A percentile compares a stretch with the other conserved stretches of the same genome.
phyloP scores from a whole-genome alignment of 176 grass and related monocot species.

The Puccinellia tenuiflora region DNA sequence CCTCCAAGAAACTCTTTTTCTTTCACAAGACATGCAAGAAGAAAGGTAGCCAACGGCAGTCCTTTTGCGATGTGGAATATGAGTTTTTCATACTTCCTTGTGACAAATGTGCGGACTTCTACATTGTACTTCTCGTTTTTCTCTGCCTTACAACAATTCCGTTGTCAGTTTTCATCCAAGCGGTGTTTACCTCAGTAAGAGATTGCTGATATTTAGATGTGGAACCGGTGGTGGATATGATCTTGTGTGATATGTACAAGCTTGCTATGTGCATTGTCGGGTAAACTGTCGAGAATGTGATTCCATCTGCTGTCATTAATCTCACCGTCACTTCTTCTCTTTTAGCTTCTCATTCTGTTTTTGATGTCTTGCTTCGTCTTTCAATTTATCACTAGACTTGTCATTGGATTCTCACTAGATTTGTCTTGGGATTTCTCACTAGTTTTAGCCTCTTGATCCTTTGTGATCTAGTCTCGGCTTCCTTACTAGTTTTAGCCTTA shows the following conservation, averaged over 20 bases:
- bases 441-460: too few relatives aligned
- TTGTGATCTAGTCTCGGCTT: too few relatives aligned
- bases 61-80: conserved; percentile 13
- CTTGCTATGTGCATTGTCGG: neutral
- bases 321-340: conserved; percentile 19
- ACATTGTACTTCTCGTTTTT: neutral
- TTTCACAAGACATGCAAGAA: conserved; percentile 29
- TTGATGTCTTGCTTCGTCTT: too few relatives aligned
- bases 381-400: too few relatives aligned
- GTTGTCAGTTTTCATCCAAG: neutral
- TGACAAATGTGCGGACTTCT: neutral
- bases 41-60: conserved; percentile 2
- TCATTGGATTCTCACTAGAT: too few relatives aligned
- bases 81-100: neutral
- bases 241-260: conserved; percentile 25
- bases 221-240: neutral
- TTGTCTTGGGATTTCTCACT: too few relatives aligned
- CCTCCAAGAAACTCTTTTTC: neutral
- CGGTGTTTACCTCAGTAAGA: neutral
- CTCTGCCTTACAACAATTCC: neutral
- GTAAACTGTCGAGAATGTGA: neutral
- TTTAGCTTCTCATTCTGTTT: neutral
- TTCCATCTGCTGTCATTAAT: conserved; percentile 11
- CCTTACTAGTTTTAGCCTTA: too few relatives aligned
- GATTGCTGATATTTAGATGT: neutral